Conservation (phyloP, 768 basidiomycete species). For the Naganishia onofrii region DNA sequence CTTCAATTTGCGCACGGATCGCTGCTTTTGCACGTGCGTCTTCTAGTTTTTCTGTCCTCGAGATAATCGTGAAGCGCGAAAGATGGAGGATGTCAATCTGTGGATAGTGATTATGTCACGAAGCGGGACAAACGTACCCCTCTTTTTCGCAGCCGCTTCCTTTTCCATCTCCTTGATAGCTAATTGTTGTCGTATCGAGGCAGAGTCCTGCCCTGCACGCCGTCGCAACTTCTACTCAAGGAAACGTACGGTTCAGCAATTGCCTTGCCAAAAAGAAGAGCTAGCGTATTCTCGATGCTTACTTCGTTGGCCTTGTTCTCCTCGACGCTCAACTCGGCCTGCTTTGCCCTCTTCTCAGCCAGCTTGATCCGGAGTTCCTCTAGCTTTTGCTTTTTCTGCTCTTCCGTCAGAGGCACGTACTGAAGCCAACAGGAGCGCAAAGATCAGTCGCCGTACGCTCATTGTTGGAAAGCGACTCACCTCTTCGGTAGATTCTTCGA, state of each 20-base stretch:
- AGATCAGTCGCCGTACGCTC: constrained; percentile 10
- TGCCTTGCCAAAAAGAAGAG: background rate
- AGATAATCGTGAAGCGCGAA: no score
- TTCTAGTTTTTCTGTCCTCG: constrained; percentile 70
- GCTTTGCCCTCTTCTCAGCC: constrained; percentile 71
- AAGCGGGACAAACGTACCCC: constrained; percentile 57
- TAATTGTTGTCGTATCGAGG: constrained; percentile 71
- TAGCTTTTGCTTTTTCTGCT: constrained; percentile 80
- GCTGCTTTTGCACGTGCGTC: constrained; percentile 82
- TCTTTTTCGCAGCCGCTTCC: constrained; percentile 74
- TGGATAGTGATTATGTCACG: background rate
- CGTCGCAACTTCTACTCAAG: constrained; percentile 22
- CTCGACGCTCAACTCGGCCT: constrained; percentile 69
- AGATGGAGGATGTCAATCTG: no score
- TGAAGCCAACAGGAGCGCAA: constrained; percentile 41
- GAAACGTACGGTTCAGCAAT: background rate
- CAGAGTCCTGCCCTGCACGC: constrained; percentile 59
- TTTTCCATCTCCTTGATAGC: constrained; percentile 57
- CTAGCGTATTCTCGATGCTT: no score
- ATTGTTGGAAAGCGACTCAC: constrained; percentile 55
- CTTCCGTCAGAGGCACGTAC: constrained; percentile 93
- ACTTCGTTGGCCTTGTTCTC: constrained; percentile 57
- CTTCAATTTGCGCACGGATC: constrained; percentile 89
- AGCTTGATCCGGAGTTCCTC: constrained; percentile 75
- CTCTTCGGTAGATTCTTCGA: constrained; percentile 93